Evolutionary conservation across 805 yeast genomes (phyloP), one percentile per base, ranked within the genome.

Genomic region (Candida tibetensis): DNA sequence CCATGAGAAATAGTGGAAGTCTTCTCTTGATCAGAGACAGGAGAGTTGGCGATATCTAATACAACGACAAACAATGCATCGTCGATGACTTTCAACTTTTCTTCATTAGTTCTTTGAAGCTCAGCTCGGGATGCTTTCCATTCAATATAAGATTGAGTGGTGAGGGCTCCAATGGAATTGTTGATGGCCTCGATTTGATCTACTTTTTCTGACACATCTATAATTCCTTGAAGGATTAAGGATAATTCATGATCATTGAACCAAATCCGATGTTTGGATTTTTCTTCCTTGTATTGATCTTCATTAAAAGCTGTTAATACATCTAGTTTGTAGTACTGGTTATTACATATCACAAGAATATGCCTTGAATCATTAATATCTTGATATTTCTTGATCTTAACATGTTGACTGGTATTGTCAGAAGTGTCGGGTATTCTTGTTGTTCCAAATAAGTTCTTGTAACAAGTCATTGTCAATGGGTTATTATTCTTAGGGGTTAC

Each of bases 401-500:
- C 64, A 28, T 70, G 71, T 27, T 50, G 54, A 34, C 41, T 42
- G 15, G 46, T 41, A 25, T 57, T 58, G 1, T 30, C 47, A 8
- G 30, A 35, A 13, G 37, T 27, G 22, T 53, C 60, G 0, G 75
- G 75, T 6, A 65, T 58, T 41, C 90, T 69, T 0, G 89, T 76
- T 5, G 88, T 72, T 7, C 88, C 89, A 57, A 85, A 85, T 17
- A 85, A 57, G 46, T 80, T 80, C 39, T 63, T 58, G 57, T 82
- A 83, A 18, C 89, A 80, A 22, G 68, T 66, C 91, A 84, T 85
- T 6, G 88, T 75, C 37, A 82, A 61, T 0, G 81, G 78, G 14
- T 59, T 65, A 1, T 69, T 69, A 29, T 65, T 64, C 34, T 67
- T 69, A 2, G 82, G 77, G 17, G 79, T 65, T n/a, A 58, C 35